Base-by-base conservation (phyloP, 768 basidiomycete species). In the Leccinum aurantiacum region DNA sequence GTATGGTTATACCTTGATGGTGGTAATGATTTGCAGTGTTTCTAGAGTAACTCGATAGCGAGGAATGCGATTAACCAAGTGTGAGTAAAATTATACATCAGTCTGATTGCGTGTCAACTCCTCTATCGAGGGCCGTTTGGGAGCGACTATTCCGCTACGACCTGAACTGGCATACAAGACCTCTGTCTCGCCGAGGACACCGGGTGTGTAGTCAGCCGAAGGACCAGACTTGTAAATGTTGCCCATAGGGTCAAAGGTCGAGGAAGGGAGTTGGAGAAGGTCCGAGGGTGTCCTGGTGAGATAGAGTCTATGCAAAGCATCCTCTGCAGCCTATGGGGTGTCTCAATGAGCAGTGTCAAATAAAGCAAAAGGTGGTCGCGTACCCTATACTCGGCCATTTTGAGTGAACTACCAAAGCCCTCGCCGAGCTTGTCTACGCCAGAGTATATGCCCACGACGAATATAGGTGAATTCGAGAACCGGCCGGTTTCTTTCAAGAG, bases 341-440 rank as follows among this genome's bases (percentile, higher is more conserved):
- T 27, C 31, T 53, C 50, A 9, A 33, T n/a, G 6, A 47, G 27
- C 10, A 25, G 7, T 11, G 25, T 35, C 8, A 10, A 19, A 11
- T 15, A 25, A 10, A 22, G 63, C 27, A 19, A 55, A 49, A 27
- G 24, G n/a, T 56, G 17, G 37, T 44, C 27, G 22, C 84, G 55
- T 74, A 93, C 94, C 59, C 96, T 81, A 76, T 84, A 95, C 75
- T 98, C 94, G 15, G 94, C 94, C 96, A 98, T 98, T 73, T 85
- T 88, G 57, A 98, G 77, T 3, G 92, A 95, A 65, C 86, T 89
- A 55, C 97, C 97, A 69, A 95, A 93, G 14, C 95, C 95, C 75
- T 99, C 95, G 6, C 95, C 93, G 2, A 99, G 84, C 74, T 97
- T 85, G 71, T 85, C 91, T 59, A 76, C 79, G 44, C 87, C 93